These are phyloP conservation scores for Botrytis fragariae DNA, from an alignment of 2,329 filamentous ascomycete genomes.

Conservation along the genomic window DNA sequence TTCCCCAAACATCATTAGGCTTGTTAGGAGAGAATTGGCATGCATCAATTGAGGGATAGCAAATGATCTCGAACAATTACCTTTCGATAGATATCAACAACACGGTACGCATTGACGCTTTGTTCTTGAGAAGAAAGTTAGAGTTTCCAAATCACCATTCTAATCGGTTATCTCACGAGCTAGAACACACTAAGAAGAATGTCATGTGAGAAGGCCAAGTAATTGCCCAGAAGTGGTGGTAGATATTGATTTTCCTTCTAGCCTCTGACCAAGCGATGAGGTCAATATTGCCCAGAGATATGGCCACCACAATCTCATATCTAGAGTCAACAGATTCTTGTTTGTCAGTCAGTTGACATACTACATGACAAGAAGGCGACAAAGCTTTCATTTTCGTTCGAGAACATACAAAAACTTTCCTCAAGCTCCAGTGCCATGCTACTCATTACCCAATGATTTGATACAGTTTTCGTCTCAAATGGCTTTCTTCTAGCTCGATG, in stretches of 20 bases:
- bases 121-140: neutral
- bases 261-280: neutral
- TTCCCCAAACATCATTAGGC: neutral
- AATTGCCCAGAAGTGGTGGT: neutral
- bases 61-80: neutral
- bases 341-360: slow-evolving; percentile 1
- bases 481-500: neutral
- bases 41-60: neutral
- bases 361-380: neutral
- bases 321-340: neutral
- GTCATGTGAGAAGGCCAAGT: neutral
- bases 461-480: neutral
- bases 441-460: neutral
- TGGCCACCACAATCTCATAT: neutral
- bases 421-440: neutral
- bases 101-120: neutral
- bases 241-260: neutral
- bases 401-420: neutral
- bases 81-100: neutral
- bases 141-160: neutral
- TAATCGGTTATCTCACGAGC: neutral
- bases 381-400: neutral
- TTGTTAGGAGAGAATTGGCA: neutral
- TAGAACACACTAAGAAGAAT: slow-evolving; percentile 5
- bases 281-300: neutral